These are phyloP conservation scores for Botrytis fragariae DNA, from an alignment of 2,329 filamentous ascomycete species.

Conservation along the genomic window DNA sequence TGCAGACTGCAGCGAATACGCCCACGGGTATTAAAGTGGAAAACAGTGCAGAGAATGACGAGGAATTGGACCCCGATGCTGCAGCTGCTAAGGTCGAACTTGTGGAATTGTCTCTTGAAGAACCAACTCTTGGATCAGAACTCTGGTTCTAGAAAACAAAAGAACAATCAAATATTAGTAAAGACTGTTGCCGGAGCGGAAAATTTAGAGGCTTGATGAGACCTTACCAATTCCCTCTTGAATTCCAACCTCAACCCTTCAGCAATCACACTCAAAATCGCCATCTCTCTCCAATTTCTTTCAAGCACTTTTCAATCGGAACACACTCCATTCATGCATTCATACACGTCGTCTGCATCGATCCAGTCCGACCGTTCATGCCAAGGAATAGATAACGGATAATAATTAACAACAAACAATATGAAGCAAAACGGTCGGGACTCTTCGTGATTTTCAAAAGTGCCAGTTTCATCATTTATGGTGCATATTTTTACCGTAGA, in stretches of 20 bases:
- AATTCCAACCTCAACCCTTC: slow-evolving; percentile 14
- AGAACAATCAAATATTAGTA: background rate
- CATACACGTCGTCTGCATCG: background rate
- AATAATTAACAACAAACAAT: background rate
- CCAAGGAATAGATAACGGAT: background rate
- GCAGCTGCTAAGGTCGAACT: slow-evolving; percentile 36
- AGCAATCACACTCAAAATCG: slow-evolving; percentile 3
- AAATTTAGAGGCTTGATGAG: background rate
- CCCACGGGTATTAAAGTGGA: slow-evolving; percentile 55
- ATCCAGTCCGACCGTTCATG: background rate
- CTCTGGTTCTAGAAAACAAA: slow-evolving; percentile 22
- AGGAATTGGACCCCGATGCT: slow-evolving; percentile 42
- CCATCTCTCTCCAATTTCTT: background rate
- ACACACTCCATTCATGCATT: background rate
- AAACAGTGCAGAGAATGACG: slow-evolving; percentile 45
- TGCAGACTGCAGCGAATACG: slow-evolving; percentile 47
- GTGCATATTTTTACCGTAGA: slow-evolving; percentile 13
- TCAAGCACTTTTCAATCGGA: background rate
- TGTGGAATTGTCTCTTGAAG: slow-evolving; percentile 44
- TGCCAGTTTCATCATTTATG: background rate
- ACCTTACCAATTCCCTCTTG: slow-evolving; percentile 14
- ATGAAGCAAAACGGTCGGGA: background rate
- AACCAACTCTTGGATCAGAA: slow-evolving; percentile 45
- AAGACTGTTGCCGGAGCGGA: background rate
- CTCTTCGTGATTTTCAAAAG: background rate